phyloP scores from a whole-genome alignment of 306 rosid species.

The Fragaria ananassa region DNA sequence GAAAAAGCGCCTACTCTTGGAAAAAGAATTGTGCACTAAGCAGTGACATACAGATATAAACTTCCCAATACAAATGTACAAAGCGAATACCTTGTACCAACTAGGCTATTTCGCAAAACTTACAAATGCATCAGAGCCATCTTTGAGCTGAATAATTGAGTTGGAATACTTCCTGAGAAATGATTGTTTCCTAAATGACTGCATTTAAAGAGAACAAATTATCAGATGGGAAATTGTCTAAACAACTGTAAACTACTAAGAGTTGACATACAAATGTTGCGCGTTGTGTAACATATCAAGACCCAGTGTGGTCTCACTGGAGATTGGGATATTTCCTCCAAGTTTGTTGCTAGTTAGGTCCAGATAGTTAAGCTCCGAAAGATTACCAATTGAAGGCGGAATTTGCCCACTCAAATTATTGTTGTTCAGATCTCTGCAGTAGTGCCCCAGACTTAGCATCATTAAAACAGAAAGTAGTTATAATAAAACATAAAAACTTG shows the following conservation, averaged over 20 bases:
- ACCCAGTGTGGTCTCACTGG: constrained; percentile 20
- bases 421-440: constrained; percentile 36
- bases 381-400: constrained; percentile 37
- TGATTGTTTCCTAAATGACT: constrained; percentile 59
- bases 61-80: too few species aligned
- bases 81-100: neutral
- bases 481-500: neutral
- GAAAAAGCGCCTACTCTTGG: neutral
- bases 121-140: constrained; percentile 60
- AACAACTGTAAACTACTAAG: neutral
- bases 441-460: neutral
- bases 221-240: neutral
- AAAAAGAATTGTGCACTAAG: neutral
- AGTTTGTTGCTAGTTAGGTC: constrained; percentile 38
- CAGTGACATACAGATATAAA: neutral
- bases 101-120: constrained; percentile 21
- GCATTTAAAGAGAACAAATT: constrained; percentile 3
- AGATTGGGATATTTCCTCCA: constrained; percentile 36
- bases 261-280: constrained; percentile 39
- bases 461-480: neutral
- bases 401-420: constrained; percentile 32
- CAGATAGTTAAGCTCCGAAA: constrained; percentile 33
- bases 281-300: constrained; percentile 26
- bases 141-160: constrained; percentile 45
- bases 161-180: constrained; percentile 49